Percentiles rank a stretch among this genome's conserved stretches.
These are phyloP conservation scores for Fusarium nematophilum DNA, from an alignment of 2,329 filamentous ascomycete genomes.

Conservation along the genomic window DNA sequence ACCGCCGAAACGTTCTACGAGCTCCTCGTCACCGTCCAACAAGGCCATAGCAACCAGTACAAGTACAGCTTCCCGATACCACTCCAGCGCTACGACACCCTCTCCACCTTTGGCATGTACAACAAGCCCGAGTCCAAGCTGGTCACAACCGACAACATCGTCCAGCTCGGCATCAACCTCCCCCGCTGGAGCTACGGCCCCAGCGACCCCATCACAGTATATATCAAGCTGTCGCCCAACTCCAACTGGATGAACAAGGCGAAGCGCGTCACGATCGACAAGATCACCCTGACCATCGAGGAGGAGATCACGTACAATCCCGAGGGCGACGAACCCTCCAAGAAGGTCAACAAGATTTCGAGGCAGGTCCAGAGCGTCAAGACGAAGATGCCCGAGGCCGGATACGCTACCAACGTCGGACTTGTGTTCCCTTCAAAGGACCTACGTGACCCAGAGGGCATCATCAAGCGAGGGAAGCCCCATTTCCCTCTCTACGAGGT, in stretches of 20 bases:
- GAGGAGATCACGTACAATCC: constrained; percentile 99
- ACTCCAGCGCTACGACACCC: constrained; percentile 91
- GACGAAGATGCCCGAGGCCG: constrained; percentile 87
- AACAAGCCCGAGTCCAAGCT: constrained; percentile 93
- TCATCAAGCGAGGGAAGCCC: constrained; percentile 84
- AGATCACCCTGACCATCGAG: constrained; percentile 93
- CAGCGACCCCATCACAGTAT: constrained; percentile 93
- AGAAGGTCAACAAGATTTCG: constrained; percentile 87
- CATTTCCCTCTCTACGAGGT: constrained; percentile 92
- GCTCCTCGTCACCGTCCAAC: constrained; percentile 93
- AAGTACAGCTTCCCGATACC: constrained; percentile 94
- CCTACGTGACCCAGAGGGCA: constrained; percentile 85
- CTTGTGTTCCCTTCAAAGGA: constrained; percentile 93
- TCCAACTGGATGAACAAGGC: constrained; percentile 92
- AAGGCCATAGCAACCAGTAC: constrained; percentile 86
- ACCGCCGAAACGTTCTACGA: constrained; percentile 99
- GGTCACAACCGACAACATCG: constrained; percentile 86
- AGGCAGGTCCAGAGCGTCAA: constrained; percentile 86
- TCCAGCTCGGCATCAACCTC: constrained; percentile 90
- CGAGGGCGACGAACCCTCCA: constrained; percentile 93
- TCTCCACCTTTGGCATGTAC: constrained; percentile 99
- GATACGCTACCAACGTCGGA: constrained; percentile 92
- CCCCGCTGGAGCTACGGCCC: constrained; percentile 98
- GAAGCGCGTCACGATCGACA: constrained; percentile 90
- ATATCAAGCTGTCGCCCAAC: constrained; percentile 93